Evolutionary conservation across 768 basidiomycete species (phyloP).

Genomic region (Boletus bicolor): DNA sequence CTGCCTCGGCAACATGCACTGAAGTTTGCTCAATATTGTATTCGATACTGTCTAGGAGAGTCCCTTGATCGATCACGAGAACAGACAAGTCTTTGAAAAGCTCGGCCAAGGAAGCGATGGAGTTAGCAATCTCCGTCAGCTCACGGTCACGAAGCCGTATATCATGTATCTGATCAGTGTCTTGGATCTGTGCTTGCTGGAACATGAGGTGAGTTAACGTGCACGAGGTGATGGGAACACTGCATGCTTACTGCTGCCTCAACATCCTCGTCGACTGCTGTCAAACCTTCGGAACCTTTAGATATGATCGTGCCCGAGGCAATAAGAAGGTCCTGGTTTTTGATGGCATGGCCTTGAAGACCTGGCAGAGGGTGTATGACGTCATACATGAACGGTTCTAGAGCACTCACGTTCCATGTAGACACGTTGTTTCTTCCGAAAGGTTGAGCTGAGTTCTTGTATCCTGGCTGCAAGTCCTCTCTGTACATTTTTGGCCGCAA

Average conservation of each 20-base stretch:
- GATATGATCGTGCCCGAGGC: slow-evolving; percentile 85
- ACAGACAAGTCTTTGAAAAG: slow-evolving; percentile 93
- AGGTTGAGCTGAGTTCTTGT: slow-evolving; percentile 86
- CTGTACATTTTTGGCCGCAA: slow-evolving; percentile 91
- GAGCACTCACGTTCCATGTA: slow-evolving; percentile 91
- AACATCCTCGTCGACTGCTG: slow-evolving; percentile 87
- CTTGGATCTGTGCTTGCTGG: slow-evolving; percentile 35
- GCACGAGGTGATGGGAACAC: slow-evolving; percentile 12
- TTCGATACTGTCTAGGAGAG: slow-evolving; percentile 92
- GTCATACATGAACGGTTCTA: not conserved
- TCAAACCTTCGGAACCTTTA: slow-evolving; percentile 77
- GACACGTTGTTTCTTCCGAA: slow-evolving; percentile 96
- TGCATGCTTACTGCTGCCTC: slow-evolving; percentile 68
- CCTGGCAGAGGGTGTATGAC: slow-evolving; percentile 44
- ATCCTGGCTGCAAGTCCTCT: slow-evolving; percentile 93
- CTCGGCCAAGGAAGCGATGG: slow-evolving; percentile 87
- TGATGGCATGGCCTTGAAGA: slow-evolving; percentile 95
- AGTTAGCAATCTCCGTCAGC: slow-evolving; percentile 85
- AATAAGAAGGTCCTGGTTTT: slow-evolving; percentile 90
- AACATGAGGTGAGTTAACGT: slow-evolving; percentile 11
- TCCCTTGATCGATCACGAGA: slow-evolving; percentile 97
- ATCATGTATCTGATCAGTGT: slow-evolving; percentile 38
- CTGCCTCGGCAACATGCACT: slow-evolving; percentile 76
- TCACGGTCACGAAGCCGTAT: slow-evolving; percentile 59
- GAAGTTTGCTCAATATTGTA: slow-evolving; percentile 96